A percentile compares a stretch with the other conserved stretches of the same genome.
Evolutionary conservation across 2,329 filamentous ascomycete genomes (phyloP).

Genomic region (Colletotrichum musae): DNA sequence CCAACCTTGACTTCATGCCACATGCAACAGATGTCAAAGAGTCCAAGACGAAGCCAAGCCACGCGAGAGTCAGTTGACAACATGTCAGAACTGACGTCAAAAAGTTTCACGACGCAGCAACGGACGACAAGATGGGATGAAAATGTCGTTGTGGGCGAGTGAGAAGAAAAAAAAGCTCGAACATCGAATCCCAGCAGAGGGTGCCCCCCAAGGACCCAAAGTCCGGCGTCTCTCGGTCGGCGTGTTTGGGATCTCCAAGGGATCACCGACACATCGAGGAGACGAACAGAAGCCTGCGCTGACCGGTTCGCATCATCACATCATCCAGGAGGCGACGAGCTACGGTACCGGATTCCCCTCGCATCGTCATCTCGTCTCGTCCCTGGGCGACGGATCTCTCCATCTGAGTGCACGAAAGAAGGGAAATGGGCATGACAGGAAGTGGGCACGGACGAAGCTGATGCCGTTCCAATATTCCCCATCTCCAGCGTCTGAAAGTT

Average conservation of each 20-base stretch:
- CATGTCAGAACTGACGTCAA: constrained; percentile 17
- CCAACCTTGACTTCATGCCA: constrained; percentile 2
- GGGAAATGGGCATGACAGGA: constrained; percentile 6
- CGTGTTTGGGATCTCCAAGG: constrained; percentile 33
- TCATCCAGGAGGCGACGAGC: constrained; percentile 11
- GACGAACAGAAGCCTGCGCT: not conserved
- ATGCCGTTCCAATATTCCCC: constrained; percentile 25
- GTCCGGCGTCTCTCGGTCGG: not conserved
- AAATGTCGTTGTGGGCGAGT: not conserved
- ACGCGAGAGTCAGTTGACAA: constrained; percentile 21
- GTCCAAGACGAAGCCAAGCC: not conserved
- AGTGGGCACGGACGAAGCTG: constrained; percentile 30
- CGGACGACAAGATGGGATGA: constrained; percentile 17
- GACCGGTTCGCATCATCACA: not conserved
- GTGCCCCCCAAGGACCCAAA: not conserved
- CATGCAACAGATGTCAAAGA: not conserved
- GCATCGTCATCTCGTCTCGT: too few relatives aligned
- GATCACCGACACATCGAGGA: constrained; percentile 26
- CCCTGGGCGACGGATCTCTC: too few relatives aligned
- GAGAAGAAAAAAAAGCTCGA: not conserved
- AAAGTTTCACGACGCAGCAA: not conserved
- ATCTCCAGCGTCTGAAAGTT: constrained; percentile 32
- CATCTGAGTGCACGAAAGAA: not conserved
- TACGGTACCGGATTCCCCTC: not conserved
- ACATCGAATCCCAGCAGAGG: not conserved